Conservation (phyloP, 1,139 yeast species). For the Insectozyma bohioensis region DNA sequence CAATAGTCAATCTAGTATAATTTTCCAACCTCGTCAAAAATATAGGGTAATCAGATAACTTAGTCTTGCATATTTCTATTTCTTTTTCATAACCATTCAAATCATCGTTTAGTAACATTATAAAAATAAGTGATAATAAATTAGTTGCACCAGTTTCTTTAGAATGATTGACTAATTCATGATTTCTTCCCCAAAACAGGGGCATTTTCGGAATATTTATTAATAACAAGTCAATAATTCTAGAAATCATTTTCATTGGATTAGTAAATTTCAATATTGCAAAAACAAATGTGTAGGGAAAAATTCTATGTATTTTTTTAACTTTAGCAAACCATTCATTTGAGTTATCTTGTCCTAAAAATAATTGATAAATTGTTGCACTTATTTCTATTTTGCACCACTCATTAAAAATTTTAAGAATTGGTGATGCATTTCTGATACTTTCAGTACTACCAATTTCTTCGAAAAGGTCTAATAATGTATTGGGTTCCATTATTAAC, state of each 20-base stretch:
- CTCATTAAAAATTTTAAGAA: slow-evolving; percentile 67
- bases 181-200: slow-evolving; percentile 15
- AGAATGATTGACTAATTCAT: slow-evolving; percentile 11
- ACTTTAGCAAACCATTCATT: slow-evolving; percentile 70
- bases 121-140: slow-evolving; percentile 68
- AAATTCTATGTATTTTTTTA: slow-evolving; percentile 63
- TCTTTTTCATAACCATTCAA: slow-evolving; percentile 63
- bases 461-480: slow-evolving; percentile 50
- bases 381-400: slow-evolving; percentile 84
- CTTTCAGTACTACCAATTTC: slow-evolving; percentile 59
- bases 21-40: slow-evolving; percentile 28
- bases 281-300: slow-evolving; percentile 76
- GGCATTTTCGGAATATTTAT: slow-evolving; percentile 59
- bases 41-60: slow-evolving; percentile 18
- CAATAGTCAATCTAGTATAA: slow-evolving; percentile 20
- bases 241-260: slow-evolving; percentile 79
- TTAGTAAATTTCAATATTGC: slow-evolving; percentile 79
- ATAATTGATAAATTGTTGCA: slow-evolving; percentile 75
- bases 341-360: slow-evolving; percentile 78
- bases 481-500: slow-evolving; percentile 48
- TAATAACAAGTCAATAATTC: slow-evolving; percentile 73
- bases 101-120: slow-evolving; percentile 77
- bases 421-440: slow-evolving; percentile 65
- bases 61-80: slow-evolving; percentile 40
- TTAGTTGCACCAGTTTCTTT: slow-evolving; percentile 54